Evolutionary conservation across 148 eudicot genomes (phyloP).

Genomic region (Amaranthus hypochondriacus): DNA sequence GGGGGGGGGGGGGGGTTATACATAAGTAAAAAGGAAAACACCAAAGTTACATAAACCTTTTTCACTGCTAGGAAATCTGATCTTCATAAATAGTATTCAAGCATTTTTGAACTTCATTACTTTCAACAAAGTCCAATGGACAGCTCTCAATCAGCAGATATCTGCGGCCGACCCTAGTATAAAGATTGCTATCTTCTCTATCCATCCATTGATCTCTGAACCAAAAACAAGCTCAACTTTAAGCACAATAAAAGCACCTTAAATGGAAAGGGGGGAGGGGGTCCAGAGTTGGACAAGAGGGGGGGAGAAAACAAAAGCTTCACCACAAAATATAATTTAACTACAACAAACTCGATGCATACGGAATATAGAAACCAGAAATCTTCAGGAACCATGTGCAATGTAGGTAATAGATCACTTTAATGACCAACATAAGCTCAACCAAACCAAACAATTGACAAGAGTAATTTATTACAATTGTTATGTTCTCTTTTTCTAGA

Average conservation of each 20-base stretch:
- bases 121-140: conserved; percentile 13
- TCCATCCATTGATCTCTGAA: conserved; percentile 11
- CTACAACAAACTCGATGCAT: no score
- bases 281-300: no score
- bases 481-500: no score
- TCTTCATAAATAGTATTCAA: conserved; percentile 11
- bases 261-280: no score
- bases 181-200: conserved; percentile 1
- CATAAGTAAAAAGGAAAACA: conserved; percentile 11
- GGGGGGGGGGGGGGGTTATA: background rate
- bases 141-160: background rate
- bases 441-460: no score
- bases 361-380: no score
- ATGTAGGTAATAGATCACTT: no score
- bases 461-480: no score
- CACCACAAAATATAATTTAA: no score
- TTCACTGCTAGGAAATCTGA: background rate
- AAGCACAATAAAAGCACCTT: background rate
- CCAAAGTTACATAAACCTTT: conserved; percentile 18
- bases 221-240: conserved; percentile 2
- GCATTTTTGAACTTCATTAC: conserved; percentile 11
- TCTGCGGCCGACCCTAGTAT: conserved; percentile 12
- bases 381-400: no score
- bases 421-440: no score
- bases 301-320: background rate